Evolutionary conservation across 2,329 filamentous ascomycete genomes (phyloP).

Genomic region (Xylaria sp.): DNA sequence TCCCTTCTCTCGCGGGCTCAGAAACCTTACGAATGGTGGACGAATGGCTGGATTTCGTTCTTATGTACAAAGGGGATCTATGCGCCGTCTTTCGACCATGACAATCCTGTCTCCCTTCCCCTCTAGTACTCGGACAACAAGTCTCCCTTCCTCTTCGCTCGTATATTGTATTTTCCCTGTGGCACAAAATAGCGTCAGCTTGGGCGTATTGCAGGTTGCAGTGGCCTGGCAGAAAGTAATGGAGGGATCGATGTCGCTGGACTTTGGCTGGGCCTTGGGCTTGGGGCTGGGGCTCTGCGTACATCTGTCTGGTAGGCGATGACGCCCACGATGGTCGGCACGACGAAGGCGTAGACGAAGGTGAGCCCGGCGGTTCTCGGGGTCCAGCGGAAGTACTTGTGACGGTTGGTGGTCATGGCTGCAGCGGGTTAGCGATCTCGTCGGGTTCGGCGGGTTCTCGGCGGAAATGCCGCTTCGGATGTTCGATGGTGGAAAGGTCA

Average conservation of each 20-base stretch:
- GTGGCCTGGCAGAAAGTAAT: too few relatives aligned
- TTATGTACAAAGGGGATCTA: too few relatives aligned
- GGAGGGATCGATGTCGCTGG: too few relatives aligned
- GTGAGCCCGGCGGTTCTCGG: constrained; percentile 79
- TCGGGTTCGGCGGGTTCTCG: neutral
- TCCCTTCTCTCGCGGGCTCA: too few relatives aligned
- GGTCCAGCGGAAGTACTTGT: constrained; percentile 97
- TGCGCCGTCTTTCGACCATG: neutral
- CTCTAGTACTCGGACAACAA: constrained; percentile 78
- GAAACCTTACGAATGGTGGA: too few relatives aligned
- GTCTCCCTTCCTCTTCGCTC: constrained; percentile 88
- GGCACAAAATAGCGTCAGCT: neutral
- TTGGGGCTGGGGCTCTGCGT: constrained; percentile 51
- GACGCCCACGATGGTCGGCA: constrained; percentile 74
- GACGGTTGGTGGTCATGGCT: constrained; percentile 85
- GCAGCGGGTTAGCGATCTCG: constrained; percentile 17
- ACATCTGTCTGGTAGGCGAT: constrained; percentile 85
- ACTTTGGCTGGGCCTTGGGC: neutral
- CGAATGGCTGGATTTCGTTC: too few relatives aligned
- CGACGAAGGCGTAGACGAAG: constrained; percentile 74
- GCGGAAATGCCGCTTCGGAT: neutral
- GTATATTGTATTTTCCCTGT: constrained; percentile 84
- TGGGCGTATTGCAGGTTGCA: too few relatives aligned
- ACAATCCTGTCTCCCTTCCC: neutral
- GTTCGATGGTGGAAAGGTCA: neutral